Percentiles rank a stretch among this genome's conserved stretches.
These are phyloP conservation scores for Trichoderma koningii DNA, from an alignment of 2,329 filamentous ascomycete species.

Conservation along the genomic window DNA sequence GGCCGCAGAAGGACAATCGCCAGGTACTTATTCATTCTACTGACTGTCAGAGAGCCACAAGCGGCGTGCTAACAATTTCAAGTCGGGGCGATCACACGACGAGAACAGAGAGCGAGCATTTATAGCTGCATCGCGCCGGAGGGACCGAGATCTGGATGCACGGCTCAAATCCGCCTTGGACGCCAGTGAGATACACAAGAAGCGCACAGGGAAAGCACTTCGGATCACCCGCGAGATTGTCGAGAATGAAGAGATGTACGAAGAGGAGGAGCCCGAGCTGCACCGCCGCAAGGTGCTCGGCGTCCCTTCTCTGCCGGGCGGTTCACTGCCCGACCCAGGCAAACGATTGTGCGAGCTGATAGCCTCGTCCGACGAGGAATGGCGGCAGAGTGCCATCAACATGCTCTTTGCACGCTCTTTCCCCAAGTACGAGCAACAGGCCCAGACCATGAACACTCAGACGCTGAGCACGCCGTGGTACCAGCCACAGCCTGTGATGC, in stretches of 20 bases:
- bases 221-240: constrained; percentile 85
- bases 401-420: constrained; percentile 51
- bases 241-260: constrained; percentile 91
- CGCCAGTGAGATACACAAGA: constrained; percentile 89
- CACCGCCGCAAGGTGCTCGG: constrained; percentile 49
- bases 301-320: constrained; percentile 25
- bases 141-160: constrained; percentile 84
- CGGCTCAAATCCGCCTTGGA: constrained; percentile 82
- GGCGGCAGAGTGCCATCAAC: constrained; percentile 51
- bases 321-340: constrained; percentile 33
- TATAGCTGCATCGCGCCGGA: constrained; percentile 84
- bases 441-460: constrained; percentile 32
- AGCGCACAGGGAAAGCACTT: constrained; percentile 78
- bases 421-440: constrained; percentile 40
- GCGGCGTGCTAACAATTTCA: neutral
- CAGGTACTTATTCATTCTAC: too few species aligned
- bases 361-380: constrained; percentile 41
- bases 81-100: constrained; percentile 76
- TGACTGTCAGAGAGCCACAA: too few species aligned
- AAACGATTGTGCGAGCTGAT: constrained; percentile 48
- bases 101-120: constrained; percentile 88
- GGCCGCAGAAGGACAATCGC: too few species aligned
- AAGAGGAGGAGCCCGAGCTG: constrained; percentile 85
- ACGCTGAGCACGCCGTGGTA: constrained; percentile 32
- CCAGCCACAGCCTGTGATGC: neutral